Base-by-base conservation (phyloP, 2,329 filamentous ascomycete species). In the Fonsecaea nubica region DNA sequence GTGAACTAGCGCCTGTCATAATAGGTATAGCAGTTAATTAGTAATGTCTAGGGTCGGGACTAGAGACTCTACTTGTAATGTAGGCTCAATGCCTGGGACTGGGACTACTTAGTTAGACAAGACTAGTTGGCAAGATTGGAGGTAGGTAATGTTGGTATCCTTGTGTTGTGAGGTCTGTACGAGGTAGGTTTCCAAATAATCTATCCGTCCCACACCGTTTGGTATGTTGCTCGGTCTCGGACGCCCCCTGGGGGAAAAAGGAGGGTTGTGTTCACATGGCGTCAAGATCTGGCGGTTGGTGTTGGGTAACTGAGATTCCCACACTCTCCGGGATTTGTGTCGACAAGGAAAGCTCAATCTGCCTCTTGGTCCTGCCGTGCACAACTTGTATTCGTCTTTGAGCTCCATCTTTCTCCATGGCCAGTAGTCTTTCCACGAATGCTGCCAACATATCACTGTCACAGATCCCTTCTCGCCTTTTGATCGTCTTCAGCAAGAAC, bases 401-500 rank as follows among this genome's bases (percentile, higher is more conserved):
- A 25, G 45, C 45, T 25, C 18, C 18, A 3, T 50, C 18, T 25
- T 50, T 21, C 4, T 50, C 45, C 12, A 25, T 3, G 3, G 12
- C 10, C 10, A 50, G 18, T 9, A 50, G 18, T 9, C 25, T 50
- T 25, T 50, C 18, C 45, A 21, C 60, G 32, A 63, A 38, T 9
- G 32, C 30, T 15, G 62, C 62, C 10, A 56, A 13, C 30, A 60
- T 52, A 3, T 21, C 21, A 12, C 45, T 38, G 36, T 67, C 62
- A 40, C 62, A 67, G 15, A 67, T 33, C 18, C 64, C 64, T 60
- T 67, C 64, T 10, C 56, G 52, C 1, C 61, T 55, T 13, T 64
- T 59, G 40, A 56, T 60, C 15, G n/a, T 38, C 42, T 59, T 58
- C 12, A 67, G 54, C 25, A 67, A 32, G 25, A 8, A 25, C 6